phyloP scores from a whole-genome alignment of 169 alveolate species.

The Babesia bovis region DNA sequence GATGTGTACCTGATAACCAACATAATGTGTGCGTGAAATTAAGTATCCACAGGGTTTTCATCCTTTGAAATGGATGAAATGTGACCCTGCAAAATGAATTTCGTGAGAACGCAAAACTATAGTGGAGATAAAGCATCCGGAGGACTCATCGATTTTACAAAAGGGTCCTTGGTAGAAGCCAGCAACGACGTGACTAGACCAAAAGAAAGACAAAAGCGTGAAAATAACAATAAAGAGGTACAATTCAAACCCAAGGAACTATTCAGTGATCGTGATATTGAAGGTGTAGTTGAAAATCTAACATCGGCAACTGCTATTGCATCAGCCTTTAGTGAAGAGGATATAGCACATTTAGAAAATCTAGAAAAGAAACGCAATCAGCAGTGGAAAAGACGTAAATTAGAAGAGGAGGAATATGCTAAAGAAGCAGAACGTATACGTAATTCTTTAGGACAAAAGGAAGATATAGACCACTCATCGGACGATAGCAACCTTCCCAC shows the following conservation, averaged over 20 bases:
- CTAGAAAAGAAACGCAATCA: slow-evolving; percentile 29
- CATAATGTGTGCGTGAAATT: too few species aligned
- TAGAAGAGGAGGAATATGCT: slow-evolving; percentile 26
- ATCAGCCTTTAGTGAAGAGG: slow-evolving; percentile 54
- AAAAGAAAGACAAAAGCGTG: background rate
- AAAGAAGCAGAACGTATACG: slow-evolving; percentile 12
- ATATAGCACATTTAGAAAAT: slow-evolving; percentile 35
- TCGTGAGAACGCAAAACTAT: slow-evolving; percentile 22
- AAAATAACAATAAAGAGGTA: background rate
- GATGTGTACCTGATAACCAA: too few species aligned
- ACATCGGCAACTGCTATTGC: slow-evolving; percentile 37
- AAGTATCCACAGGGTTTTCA: too few species aligned
- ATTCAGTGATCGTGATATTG: slow-evolving; percentile 9
- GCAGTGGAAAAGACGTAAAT: slow-evolving; percentile 40
- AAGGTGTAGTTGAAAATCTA: slow-evolving; percentile 10
- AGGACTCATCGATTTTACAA: slow-evolving; percentile 29
- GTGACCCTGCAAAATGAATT: slow-evolving; percentile 11
- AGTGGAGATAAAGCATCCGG: slow-evolving; percentile 30
- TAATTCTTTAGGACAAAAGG: background rate
- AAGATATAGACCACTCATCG: background rate
- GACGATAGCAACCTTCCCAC: too few species aligned
- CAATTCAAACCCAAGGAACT: slow-evolving; percentile 31
- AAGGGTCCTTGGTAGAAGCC: slow-evolving; percentile 13
- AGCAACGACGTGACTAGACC: background rate
- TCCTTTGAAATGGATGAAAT: background rate